Evolutionary conservation across 2,329 filamentous ascomycete species (phyloP), one percentile per base, ranked within the genome.

Genomic region (Fusarium sp.): DNA sequence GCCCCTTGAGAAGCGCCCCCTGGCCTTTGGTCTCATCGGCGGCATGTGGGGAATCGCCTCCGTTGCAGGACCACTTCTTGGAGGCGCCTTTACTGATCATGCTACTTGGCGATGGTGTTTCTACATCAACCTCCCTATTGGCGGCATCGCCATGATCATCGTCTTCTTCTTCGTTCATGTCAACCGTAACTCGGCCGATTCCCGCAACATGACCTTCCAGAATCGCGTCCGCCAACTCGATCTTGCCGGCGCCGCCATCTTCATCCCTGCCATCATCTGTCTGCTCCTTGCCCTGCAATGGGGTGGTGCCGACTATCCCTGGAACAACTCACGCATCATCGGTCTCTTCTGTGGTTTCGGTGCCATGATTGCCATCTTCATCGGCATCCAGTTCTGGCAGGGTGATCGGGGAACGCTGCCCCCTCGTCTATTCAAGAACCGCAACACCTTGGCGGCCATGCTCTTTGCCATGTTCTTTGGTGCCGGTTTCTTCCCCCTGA

Each of bases 231-330:
- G 80, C 47, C 80, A 83, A 65, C 79, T 89, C 47, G 88, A 89
- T 71, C 75, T 87, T 10, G 46, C 82, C 10, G 87, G 88, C 30
- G 83, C 84, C 2, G 75, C 76, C n/a, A 77, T 87, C 62, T 82
- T 89, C 71, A 81, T 88, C 30, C 85, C 87, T 1, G 82, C 83
- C 39, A 81, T 89, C 47, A 75, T 89, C 65, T 86, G 83, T 69
- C 79, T 89, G 12, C 78, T 90, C 9, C 80, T 90, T 5, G 87
- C 86, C 8, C 79, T 90, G 39, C 84, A 89, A 70, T 89, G 86
- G 84, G 88, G 87, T 13, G 88, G 88, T 9, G 79, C 83, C 40
- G 75, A 83, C 27, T 85, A 86, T 58, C 53, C 87, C 5, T 90
- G 87, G 88, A 79, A 75, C 60, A 82, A 80, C 76, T 76, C 82